Evolutionary conservation across 257 asterid species (phyloP).

Genomic region (Scutellaria barbata): DNA sequence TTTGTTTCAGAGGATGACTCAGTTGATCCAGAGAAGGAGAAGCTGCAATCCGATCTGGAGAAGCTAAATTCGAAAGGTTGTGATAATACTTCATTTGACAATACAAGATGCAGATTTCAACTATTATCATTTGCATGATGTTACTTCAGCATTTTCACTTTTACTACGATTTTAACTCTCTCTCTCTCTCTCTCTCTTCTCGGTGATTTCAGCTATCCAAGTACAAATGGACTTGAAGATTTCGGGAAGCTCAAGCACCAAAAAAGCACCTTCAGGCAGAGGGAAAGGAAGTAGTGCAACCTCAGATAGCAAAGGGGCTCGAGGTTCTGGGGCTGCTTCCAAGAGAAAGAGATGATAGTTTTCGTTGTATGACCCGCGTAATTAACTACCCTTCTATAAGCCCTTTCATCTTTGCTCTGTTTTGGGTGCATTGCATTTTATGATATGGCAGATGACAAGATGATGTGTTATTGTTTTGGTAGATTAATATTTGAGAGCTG

Average conservation of each 20-base stretch:
- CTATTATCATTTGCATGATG: not conserved
- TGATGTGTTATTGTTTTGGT: too few relatives aligned
- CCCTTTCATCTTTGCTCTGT: conserved; percentile 19
- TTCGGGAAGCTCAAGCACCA: conserved; percentile 57
- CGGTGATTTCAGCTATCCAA: conserved; percentile 52
- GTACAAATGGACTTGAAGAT: conserved; percentile 83
- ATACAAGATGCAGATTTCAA: not conserved
- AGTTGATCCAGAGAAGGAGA: conserved; percentile 55
- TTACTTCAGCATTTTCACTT: conserved; percentile 5
- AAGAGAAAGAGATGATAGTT: conserved; percentile 76
- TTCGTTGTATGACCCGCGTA: not conserved
- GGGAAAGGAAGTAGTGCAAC: conserved; percentile 53
- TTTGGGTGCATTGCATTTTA: not conserved
- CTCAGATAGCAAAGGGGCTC: conserved; percentile 50
- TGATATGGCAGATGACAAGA: too few relatives aligned
- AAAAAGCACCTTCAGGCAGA: conserved; percentile 63
- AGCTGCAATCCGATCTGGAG: conserved; percentile 71
- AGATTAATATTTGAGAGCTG: too few relatives aligned
- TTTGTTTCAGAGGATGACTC: conserved; percentile 51
- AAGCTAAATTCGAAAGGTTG: conserved; percentile 76
- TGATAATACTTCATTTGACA: conserved; percentile 7
- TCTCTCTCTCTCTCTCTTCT: not conserved
- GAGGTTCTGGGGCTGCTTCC: conserved; percentile 58
- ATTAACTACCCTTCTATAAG: not conserved
- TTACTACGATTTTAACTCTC: not conserved